A percentile compares a stretch with the other conserved stretches of the same genome.
phyloP scores from a whole-genome alignment of 2,329 filamentous ascomycete species.

The Fusarium sacchari region DNA sequence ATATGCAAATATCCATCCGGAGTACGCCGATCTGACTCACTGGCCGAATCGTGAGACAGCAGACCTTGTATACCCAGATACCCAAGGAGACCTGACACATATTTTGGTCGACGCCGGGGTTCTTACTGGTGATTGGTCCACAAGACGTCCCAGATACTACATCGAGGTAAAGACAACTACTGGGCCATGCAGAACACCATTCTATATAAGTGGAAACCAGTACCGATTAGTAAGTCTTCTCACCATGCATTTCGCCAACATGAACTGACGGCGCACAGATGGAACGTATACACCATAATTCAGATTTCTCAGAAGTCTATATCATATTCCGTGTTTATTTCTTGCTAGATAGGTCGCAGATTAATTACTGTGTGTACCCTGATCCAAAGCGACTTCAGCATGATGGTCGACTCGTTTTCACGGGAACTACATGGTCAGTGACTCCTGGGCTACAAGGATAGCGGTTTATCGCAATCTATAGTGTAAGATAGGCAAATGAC shows the following conservation, averaged over 20 bases:
- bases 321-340: conserved; percentile 8
- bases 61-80: conserved; percentile 25
- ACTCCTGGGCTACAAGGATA: background rate
- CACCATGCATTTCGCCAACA: fast-evolving
- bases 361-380: background rate
- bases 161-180: conserved; percentile 63
- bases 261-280: background rate
- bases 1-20: conserved; percentile 12
- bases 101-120: conserved; percentile 16
- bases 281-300: background rate
- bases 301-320: background rate
- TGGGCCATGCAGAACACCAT: conserved; percentile 33
- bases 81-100: conserved; percentile 14
- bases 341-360: background rate
- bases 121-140: conserved; percentile 28
- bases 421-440: background rate
- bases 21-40: background rate
- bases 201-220: conserved; percentile 5
- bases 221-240: background rate
- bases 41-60: conserved; percentile 21
- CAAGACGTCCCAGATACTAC: conserved; percentile 51
- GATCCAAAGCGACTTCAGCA: background rate
- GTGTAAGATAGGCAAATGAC: background rate
- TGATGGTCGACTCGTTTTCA: background rate
- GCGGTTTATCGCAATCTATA: background rate